Evolutionary conservation across 345 rosid species (phyloP).

Genomic region (Citrus reticulata): DNA sequence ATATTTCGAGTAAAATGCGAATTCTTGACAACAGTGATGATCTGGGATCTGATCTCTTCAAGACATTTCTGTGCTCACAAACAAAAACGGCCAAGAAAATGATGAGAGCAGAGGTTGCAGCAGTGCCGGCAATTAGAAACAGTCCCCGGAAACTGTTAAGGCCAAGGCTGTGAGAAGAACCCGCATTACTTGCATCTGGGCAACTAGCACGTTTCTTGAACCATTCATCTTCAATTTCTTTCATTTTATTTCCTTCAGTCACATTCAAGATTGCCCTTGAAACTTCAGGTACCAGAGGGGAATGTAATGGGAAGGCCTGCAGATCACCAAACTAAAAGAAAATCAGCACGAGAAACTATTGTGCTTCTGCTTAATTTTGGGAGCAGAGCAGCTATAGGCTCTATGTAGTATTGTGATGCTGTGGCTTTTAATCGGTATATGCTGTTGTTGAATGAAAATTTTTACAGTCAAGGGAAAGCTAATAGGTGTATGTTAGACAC

Average conservation of each 20-base stretch:
- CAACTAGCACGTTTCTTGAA: conserved; percentile 17
- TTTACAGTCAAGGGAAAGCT: no score
- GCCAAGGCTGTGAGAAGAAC: conserved; percentile 34
- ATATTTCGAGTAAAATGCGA: conserved; percentile 14
- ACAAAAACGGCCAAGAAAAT: conserved; percentile 22
- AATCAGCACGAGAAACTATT: neutral
- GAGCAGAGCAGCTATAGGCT: no score
- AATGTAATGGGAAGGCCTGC: conserved; percentile 41
- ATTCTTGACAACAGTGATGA: conserved; percentile 25
- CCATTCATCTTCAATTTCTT: conserved; percentile 29
- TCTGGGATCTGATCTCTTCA: conserved; percentile 10
- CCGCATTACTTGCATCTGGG: conserved; percentile 7
- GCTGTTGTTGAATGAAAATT: no score
- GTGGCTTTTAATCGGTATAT: no score
- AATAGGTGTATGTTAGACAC: no score
- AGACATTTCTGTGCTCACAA: conserved; percentile 1
- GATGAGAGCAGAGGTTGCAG: conserved; percentile 23
- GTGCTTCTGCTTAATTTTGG: no score
- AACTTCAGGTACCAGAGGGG: conserved; percentile 40
- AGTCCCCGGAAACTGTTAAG: conserved; percentile 44
- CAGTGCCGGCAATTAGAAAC: conserved; percentile 31
- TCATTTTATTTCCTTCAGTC: conserved; percentile 26
- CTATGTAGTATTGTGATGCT: no score
- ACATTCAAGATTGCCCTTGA: conserved; percentile 42
- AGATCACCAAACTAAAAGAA: neutral